Percentiles rank a stretch among this genome's conserved stretches.
phyloP scores from a whole-genome alignment of 108 stramenopile species.

The Nitzschia sp. region DNA sequence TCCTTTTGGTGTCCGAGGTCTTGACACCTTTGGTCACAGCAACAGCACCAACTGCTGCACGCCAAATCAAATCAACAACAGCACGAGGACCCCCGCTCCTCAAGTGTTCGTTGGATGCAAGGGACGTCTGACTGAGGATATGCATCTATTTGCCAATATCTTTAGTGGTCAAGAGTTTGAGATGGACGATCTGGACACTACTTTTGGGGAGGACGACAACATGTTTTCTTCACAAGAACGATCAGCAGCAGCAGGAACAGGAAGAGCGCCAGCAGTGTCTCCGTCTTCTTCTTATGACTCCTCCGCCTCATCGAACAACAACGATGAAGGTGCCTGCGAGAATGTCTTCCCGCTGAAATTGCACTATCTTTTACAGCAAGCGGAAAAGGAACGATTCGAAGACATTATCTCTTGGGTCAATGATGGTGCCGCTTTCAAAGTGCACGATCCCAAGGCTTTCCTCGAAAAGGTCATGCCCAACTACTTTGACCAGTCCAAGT shows the following conservation, averaged over 20 bases:
- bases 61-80: background rate
- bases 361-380: constrained; percentile 21
- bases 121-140: background rate
- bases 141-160: background rate
- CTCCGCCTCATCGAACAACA: too few relatives aligned
- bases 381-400: constrained; percentile 27
- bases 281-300: too few relatives aligned
- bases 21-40: background rate
- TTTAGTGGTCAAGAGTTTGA: background rate
- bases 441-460: constrained; percentile 61
- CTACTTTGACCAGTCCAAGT: constrained; percentile 78
- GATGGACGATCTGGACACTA: background rate
- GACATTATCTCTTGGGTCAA: constrained; percentile 57
- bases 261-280: too few relatives aligned
- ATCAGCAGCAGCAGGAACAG: background rate
- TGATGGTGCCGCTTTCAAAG: constrained; percentile 64
- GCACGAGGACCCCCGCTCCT: background rate
- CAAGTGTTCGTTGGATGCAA: background rate
- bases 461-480: constrained; percentile 62
- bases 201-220: background rate
- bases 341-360: constrained; percentile 3
- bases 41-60: background rate
- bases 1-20: background rate
- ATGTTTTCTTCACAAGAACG: background rate
- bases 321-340: background rate